phyloP scores from a whole-genome alignment of 306 rosid species.

The Astragalus membranaceus region DNA sequence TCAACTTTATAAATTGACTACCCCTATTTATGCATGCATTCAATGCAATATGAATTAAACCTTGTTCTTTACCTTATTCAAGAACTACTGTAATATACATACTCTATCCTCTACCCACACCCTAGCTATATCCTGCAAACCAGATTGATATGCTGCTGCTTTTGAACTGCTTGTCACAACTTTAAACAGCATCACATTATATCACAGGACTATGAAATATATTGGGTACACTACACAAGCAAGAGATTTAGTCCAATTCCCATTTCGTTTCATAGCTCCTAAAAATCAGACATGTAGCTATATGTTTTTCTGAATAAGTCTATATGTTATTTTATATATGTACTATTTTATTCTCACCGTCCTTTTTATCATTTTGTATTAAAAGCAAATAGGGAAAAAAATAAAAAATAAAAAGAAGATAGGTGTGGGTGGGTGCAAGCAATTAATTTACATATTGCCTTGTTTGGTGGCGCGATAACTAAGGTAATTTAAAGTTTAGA shows the following conservation, averaged over 20 bases:
- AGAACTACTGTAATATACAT: background rate
- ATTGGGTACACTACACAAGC: constrained; percentile 32
- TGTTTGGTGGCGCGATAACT: too few species aligned
- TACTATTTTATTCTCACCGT: background rate
- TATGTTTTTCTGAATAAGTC: background rate
- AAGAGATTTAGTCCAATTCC: constrained; percentile 28
- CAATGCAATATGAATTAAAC: background rate
- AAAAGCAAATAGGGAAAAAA: background rate
- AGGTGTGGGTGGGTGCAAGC: background rate
- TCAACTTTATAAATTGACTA: background rate
- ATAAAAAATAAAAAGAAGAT: background rate
- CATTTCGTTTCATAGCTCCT: constrained; percentile 12
- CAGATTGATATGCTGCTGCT: constrained; percentile 32
- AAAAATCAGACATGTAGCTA: constrained; percentile 23
- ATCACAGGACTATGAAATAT: constrained; percentile 26
- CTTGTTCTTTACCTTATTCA: background rate
- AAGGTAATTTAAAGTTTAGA: too few species aligned
- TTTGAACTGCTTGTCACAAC: constrained; percentile 37
- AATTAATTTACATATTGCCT: background rate
- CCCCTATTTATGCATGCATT: background rate
- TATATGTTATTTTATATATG: background rate
- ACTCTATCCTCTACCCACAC: background rate
- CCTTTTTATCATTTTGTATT: background rate
- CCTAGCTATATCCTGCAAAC: constrained; percentile 26
- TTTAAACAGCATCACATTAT: constrained; percentile 32